Percentiles rank a stretch among this genome's conserved stretches.
Conservation (phyloP, 2,329 filamentous ascomycete species). For the Talaromyces albobiverticillius region DNA sequence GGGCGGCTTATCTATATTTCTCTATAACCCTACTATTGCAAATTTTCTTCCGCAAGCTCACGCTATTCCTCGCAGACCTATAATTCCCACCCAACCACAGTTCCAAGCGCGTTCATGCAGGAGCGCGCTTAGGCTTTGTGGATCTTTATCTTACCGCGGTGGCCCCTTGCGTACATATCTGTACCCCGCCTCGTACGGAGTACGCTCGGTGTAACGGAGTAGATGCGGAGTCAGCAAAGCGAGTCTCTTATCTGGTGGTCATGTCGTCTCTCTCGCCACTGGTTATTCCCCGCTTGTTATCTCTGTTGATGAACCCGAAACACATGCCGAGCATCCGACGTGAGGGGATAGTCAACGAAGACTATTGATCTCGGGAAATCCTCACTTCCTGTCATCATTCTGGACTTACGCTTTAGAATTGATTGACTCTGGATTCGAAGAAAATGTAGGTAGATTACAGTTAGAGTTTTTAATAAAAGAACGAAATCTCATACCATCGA, state of each 20-base stretch:
- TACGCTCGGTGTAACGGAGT: too few relatives aligned
- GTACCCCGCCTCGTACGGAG: background rate
- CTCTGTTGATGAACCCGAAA: slow-evolving; percentile 46
- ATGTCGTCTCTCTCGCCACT: slow-evolving; percentile 24
- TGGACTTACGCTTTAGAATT: background rate
- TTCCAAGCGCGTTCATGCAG: background rate
- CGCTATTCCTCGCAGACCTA: background rate
- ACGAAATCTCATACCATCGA: background rate
- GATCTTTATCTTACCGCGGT: background rate
- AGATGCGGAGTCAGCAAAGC: too few relatives aligned
- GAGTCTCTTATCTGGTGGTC: slow-evolving; percentile 20
- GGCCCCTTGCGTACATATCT: background rate
- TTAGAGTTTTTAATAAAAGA: background rate
- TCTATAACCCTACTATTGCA: background rate
- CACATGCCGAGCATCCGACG: slow-evolving; percentile 19
- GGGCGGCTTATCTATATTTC: background rate
- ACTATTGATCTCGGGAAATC: too few relatives aligned
- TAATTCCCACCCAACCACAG: background rate
- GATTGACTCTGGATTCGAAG: background rate
- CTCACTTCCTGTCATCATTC: background rate
- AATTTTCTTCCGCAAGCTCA: background rate
- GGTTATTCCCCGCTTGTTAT: slow-evolving; percentile 46
- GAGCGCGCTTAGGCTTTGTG: background rate
- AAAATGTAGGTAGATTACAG: background rate
- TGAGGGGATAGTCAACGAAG: too few relatives aligned